Evolutionary conservation across 345 rosid genomes (phyloP).

Genomic region (Citrus trifoliata): DNA sequence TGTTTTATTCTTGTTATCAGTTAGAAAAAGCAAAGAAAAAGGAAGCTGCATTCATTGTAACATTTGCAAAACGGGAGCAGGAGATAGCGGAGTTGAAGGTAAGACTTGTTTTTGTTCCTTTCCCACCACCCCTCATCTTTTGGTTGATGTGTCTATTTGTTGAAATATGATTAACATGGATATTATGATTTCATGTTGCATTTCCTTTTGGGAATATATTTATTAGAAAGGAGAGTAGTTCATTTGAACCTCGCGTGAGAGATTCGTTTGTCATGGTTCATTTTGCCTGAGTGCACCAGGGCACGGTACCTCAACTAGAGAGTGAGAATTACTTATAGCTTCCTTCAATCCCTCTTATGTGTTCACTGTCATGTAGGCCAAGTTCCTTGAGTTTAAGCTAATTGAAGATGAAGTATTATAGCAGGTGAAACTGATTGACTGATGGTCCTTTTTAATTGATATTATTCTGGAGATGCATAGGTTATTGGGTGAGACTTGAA

Average conservation of each 20-base stretch:
- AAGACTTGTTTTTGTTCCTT: neutral
- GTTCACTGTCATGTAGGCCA: neutral
- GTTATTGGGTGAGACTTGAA: neutral
- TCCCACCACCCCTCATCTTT: neutral
- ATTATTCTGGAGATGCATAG: neutral
- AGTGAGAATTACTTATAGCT: neutral
- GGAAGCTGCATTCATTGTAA: slow-evolving; percentile 96
- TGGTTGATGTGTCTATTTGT: neutral
- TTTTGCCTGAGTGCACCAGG: neutral
- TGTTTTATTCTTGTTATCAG: slow-evolving; percentile 41
- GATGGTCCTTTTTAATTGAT: neutral
- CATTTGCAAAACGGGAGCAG: slow-evolving; percentile 91
- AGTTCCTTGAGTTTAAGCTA: neutral
- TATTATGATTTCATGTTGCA: neutral
- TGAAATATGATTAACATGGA: neutral
- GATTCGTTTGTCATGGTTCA: neutral
- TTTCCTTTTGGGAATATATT: neutral
- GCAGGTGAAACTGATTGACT: neutral
- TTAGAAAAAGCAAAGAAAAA: slow-evolving; percentile 91
- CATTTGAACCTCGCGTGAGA: neutral
- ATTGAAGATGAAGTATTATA: neutral
- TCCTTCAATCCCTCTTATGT: neutral
- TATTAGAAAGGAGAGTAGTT: neutral
- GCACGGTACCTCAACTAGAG: neutral
- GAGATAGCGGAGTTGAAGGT: slow-evolving; percentile 95